Evolutionary conservation across 345 rosid species (phyloP), one percentile per base, ranked within the genome.

Genomic region (Lepidium didymum): DNA sequence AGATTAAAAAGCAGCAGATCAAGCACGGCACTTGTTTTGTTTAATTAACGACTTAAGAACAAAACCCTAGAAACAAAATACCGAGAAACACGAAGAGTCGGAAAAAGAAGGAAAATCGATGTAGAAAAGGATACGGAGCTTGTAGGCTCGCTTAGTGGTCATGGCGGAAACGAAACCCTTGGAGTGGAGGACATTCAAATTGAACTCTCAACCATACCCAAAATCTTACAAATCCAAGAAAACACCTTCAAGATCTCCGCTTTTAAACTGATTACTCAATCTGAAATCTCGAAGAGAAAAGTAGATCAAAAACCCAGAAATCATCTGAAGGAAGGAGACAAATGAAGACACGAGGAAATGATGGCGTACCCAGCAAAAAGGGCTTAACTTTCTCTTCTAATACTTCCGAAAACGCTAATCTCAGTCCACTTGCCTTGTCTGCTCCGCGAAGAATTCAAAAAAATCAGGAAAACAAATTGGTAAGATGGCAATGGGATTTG

Each of bases 121-220:
- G 18, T 5, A 44, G 14, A 27, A 45, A 76, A 85, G 97, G 96
- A 91, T 94, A 94, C 99, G 99, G 14, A 94, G 96, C 83, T 94
- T 94, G 86, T 94, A 94, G 19, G 97, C 96, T 66, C 97, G 97
- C 70, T 91, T 94, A 69, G 97, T 89, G 57, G 91, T 84, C 99
- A 94, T 94, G 83, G 82, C 69, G 77, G 73, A 55, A 40, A 70
- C 64, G 73, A 81, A 82, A 84, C 82, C 85, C 82, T 79, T 46
- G 83, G 33, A 74, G 38, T 77, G 78, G 54, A 45, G 77, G 43
- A 78, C 79, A 68, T 67, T 80, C 84, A 81, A 79, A 72, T 35
- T 56, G 3, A 60, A 55, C 13, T 45, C 40, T 66, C 21, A 33
- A 33, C 31, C 41, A 51, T 31, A 16, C 51, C 46, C 8, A 40